These are phyloP conservation scores for Cercospora beticola DNA, from an alignment of 2,329 filamentous ascomycete species.

Conservation along the genomic window DNA sequence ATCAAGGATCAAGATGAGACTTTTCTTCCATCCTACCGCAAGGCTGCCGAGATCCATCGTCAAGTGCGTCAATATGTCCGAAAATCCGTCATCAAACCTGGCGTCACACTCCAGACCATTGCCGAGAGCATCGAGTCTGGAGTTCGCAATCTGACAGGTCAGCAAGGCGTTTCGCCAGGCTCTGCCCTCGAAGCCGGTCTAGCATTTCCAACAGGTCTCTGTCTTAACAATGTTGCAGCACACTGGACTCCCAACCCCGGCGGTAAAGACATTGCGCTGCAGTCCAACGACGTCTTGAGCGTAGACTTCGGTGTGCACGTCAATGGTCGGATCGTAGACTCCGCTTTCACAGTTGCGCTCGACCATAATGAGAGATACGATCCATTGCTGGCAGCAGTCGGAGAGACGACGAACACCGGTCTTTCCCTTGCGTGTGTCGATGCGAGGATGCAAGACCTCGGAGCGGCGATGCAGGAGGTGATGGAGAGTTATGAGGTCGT, in stretches of 20 bases:
- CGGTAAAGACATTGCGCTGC: conserved; percentile 73
- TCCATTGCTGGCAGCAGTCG: conserved; percentile 64
- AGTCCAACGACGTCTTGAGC: conserved; percentile 69
- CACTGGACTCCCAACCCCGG: conserved; percentile 87
- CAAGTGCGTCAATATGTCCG: conserved; percentile 83
- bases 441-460: conserved; percentile 81
- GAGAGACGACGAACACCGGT: conserved; percentile 70
- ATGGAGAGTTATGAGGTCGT: conserved; percentile 94
- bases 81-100: conserved; percentile 73
- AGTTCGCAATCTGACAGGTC: conserved; percentile 73
- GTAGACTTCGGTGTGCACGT: conserved; percentile 71
- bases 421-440: conserved; percentile 89
- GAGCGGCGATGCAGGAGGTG: conserved; percentile 78
- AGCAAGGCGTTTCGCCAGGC: conserved; percentile 73
- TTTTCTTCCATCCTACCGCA: conserved; percentile 76
- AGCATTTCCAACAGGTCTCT: conserved; percentile 82
- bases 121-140: conserved; percentile 84
- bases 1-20: conserved; percentile 64
- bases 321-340: conserved; percentile 70
- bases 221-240: conserved; percentile 80
- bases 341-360: conserved; percentile 68
- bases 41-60: conserved; percentile 84
- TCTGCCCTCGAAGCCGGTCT: conserved; percentile 77
- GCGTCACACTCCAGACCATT: conserved; percentile 76
- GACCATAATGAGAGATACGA: conserved; percentile 61